A percentile compares a stretch with the other conserved stretches of the same genome.
phyloP scores from a whole-genome alignment of 1,284 basidiomycete species.

The Megacollybia platyphylla region DNA sequence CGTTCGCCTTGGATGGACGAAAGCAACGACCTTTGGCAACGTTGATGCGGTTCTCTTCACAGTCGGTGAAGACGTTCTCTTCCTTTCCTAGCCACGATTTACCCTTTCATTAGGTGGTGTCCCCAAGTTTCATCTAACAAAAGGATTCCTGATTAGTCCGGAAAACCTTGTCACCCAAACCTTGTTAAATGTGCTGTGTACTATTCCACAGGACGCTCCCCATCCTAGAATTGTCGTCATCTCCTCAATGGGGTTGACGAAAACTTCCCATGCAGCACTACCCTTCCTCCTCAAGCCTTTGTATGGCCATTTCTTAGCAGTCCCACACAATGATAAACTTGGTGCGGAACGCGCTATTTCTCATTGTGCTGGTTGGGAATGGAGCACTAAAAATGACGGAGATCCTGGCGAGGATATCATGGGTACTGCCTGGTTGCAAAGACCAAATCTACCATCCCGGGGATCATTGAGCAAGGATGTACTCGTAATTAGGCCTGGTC shows the following conservation, averaged over 20 bases:
- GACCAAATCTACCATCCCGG: constrained; percentile 21
- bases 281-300: constrained; percentile 32
- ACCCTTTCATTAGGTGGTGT: constrained; percentile 21
- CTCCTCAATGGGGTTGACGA: constrained; percentile 39
- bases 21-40: constrained; percentile 17
- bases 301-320: constrained; percentile 20
- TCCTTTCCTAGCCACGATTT: neutral
- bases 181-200: constrained; percentile 33
- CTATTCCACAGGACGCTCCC: constrained; percentile 21
- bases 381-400: constrained; percentile 23
- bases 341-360: constrained; percentile 27
- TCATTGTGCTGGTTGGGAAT: constrained; percentile 23
- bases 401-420: constrained; percentile 25
- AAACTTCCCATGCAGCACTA: constrained; percentile 25
- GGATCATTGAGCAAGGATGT: constrained; percentile 28
- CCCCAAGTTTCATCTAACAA: constrained; percentile 23
- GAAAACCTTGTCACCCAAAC: constrained; percentile 36
- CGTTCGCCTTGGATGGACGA: constrained; percentile 29
- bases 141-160: constrained; percentile 31
- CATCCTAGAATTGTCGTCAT: constrained; percentile 38
- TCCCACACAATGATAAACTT: constrained; percentile 34
- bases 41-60: constrained; percentile 38
- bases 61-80: constrained; percentile 24
- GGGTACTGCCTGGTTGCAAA: constrained; percentile 24
- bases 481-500: constrained; percentile 40